A percentile compares a stretch with the other conserved stretches of the same genome.
Evolutionary conservation across 129 eudicot species (phyloP).

Genomic region (Chrysanthemum makinoi): DNA sequence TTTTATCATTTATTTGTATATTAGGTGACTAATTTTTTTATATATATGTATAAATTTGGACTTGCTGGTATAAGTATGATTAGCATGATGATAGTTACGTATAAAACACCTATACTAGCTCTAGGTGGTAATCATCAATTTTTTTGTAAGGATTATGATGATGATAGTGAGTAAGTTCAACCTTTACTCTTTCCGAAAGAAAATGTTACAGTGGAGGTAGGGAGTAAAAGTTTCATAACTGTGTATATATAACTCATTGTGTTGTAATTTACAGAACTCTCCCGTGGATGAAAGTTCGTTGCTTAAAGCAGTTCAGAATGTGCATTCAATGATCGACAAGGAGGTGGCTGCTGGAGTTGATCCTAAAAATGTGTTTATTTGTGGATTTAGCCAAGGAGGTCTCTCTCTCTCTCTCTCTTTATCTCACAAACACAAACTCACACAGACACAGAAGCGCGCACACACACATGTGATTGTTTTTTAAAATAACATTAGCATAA

Average conservation of each 20-base stretch:
- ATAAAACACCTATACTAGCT: neutral
- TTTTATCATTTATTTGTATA: neutral
- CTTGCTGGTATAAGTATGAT: neutral
- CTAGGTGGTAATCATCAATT: no score
- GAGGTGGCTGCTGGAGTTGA: constrained; percentile 80
- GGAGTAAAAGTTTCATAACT: neutral
- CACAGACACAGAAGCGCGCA: neutral
- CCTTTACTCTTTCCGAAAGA: neutral
- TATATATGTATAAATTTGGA: neutral
- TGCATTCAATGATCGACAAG: constrained; percentile 85
- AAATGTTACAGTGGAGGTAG: neutral
- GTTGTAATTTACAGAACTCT: constrained; percentile 48
- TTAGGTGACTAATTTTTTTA: constrained; percentile 4
- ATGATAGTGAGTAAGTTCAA: neutral
- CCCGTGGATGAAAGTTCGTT: constrained; percentile 70
- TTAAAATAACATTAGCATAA: constrained; percentile 1
- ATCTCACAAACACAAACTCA: constrained; percentile 12
- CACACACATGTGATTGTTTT: neutral
- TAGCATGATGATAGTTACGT: neutral
- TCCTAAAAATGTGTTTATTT: constrained; percentile 79
- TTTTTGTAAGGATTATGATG: no score
- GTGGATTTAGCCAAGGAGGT: constrained; percentile 99
- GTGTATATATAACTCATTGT: neutral
- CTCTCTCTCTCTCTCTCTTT: constrained; percentile 18
- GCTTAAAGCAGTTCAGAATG: constrained; percentile 79